Percentiles rank a stretch among this genome's conserved stretches.
Evolutionary conservation across 208 protist species (phyloP).

Genomic region (Phytomonas sp.): DNA sequence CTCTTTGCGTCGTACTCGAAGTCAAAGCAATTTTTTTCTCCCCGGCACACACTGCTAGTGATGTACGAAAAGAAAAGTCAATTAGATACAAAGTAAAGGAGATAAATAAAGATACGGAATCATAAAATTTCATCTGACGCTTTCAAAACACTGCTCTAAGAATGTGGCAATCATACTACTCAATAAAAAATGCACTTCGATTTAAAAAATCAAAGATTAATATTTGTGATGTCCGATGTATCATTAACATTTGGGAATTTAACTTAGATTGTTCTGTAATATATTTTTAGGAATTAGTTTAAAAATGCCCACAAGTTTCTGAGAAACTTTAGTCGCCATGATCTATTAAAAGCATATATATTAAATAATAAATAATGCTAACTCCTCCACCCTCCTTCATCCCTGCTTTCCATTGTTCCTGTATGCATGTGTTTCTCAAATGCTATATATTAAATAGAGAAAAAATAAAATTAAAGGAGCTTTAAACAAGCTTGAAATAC

Average conservation of each 20-base stretch:
- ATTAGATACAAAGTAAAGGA: background rate
- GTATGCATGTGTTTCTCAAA: background rate
- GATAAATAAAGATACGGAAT: slow-evolving; percentile 5
- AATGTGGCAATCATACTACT: background rate
- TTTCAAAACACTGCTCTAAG: background rate
- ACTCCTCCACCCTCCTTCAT: background rate
- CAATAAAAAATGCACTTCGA: background rate
- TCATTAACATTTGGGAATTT: background rate
- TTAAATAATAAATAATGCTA: background rate
- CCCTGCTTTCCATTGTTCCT: background rate
- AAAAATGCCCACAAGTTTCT: background rate
- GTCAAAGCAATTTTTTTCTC: slow-evolving; percentile 1
- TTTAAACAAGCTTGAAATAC: background rate
- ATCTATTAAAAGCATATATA: background rate
- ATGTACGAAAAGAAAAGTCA: slow-evolving; percentile 6
- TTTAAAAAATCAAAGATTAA: background rate
- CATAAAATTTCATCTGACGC: background rate
- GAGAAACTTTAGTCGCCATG: background rate
- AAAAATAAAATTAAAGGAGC: background rate
- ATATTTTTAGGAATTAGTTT: background rate
- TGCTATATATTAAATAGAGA: background rate
- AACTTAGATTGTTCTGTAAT: background rate
- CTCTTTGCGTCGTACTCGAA: background rate
- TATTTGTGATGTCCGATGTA: background rate
- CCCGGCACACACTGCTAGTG: background rate